Conservation (phyloP, 208 protist species). For the Borovskyia barvae region DNA sequence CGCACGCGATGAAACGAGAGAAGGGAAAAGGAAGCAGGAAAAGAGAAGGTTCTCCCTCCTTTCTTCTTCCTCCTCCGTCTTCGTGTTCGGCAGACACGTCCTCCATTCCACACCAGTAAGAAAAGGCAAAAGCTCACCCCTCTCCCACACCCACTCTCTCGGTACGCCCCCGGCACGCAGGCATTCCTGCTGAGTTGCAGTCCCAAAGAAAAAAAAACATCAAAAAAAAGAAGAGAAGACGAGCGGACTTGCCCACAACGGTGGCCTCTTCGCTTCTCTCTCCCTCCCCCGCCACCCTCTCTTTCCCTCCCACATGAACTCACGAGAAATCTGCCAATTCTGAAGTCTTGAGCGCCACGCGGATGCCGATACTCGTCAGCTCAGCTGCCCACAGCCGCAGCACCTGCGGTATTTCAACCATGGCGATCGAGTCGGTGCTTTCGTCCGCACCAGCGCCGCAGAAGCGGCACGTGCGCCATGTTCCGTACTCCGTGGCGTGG, state of each 20-base stretch:
- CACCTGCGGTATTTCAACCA: constrained; percentile 91
- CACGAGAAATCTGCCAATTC: constrained; percentile 28
- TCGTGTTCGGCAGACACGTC: too few relatives aligned
- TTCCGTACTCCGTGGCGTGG: constrained; percentile 79
- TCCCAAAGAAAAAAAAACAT: background rate
- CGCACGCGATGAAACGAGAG: too few relatives aligned
- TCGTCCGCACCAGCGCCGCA: constrained; percentile 81
- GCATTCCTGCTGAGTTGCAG: too few relatives aligned
- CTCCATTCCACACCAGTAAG: too few relatives aligned
- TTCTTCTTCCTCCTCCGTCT: too few relatives aligned
- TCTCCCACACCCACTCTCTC: too few relatives aligned
- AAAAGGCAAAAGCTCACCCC: too few relatives aligned
- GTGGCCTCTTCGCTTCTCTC: background rate
- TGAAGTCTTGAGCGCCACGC: constrained; percentile 74
- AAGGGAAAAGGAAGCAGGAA: too few relatives aligned
- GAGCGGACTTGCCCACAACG: background rate
- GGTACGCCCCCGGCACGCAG: too few relatives aligned
- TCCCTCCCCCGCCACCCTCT: background rate
- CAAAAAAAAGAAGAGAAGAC: background rate
- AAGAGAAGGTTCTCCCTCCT: too few relatives aligned
- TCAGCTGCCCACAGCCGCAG: constrained; percentile 87
- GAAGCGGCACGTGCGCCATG: constrained; percentile 87
- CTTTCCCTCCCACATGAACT: constrained; percentile 8
- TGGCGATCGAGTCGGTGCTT: constrained; percentile 74
- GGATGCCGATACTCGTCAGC: constrained; percentile 87